Base-by-base conservation (phyloP, 169 alveolate genomes). In the Eimeria praecox region DNA sequence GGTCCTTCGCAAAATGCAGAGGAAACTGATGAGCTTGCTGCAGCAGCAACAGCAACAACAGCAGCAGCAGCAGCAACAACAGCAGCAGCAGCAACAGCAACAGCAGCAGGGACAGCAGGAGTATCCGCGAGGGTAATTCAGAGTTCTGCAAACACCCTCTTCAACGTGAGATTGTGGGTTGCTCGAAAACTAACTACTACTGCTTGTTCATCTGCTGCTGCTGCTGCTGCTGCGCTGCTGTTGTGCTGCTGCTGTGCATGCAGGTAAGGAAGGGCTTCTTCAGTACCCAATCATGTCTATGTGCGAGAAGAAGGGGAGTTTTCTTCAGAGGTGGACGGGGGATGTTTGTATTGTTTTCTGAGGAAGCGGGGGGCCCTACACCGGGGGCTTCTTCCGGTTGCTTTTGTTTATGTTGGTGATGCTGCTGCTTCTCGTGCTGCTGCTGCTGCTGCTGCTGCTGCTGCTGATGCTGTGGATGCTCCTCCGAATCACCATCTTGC, bases 1-100 rank as follows among this genome's bases (percentile, higher is more conserved):
- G 73, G 59, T 92, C 86, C 54, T 78, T 86, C 12, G 87, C 85
- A 44, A 92, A 92, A 16, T 38, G 35, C 52, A 42, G 85, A n/a
- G 52, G 35, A 14, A 27, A 9, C 38, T 27, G 40, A 27, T 33
- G 40, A 0, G 40, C 33, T 83, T 87, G 80, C 35, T 22, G 42
- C 83, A 8, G 40, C 62, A 87, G 85, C 91, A 49, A 38, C 80
- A 44, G 27, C 8, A 64, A 14, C 75, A 62, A 12, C 75, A 64
- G 9, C 75, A 27, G 38, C 40, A 8, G 18, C 30, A 82, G 56
- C 80, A 86, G 77, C 52, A 86, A 16, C 93, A 52, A 62, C 52
- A 22, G 40, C 73, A 9, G 44, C 85, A 85, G 80, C 89, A 38
- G 73, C 77, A 38, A 30, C 66, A 16, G 66, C n/a, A 56, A 12